Conservation (phyloP, 371 early-diverging fungal species). For the Rhizopus delemar region DNA sequence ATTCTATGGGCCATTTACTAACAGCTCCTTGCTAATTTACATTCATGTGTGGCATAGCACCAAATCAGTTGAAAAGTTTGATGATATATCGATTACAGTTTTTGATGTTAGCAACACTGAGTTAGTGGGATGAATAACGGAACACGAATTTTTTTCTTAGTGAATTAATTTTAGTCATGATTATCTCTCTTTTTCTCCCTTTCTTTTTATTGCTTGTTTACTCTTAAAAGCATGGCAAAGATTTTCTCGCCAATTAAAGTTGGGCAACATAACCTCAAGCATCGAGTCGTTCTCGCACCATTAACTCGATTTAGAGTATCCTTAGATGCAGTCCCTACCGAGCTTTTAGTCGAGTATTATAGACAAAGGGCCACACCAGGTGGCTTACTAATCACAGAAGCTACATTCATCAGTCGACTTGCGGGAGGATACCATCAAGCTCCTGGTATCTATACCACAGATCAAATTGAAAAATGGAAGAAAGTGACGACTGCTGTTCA, state of each 20-base stretch:
- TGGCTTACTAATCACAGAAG: slow-evolving; percentile 62
- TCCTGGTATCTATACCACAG: slow-evolving; percentile 42
- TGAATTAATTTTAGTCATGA: no score
- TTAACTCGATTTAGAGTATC: slow-evolving; percentile 49
- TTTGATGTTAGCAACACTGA: no score
- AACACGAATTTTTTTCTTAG: no score
- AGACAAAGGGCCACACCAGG: slow-evolving; percentile 57
- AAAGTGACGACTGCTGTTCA: slow-evolving; percentile 59
- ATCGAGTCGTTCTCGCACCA: slow-evolving; percentile 60
- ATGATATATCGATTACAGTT: no score
- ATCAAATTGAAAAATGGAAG: slow-evolving; percentile 60
- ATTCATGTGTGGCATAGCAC: no score
- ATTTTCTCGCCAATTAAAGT: slow-evolving; percentile 27
- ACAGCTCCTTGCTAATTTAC: no score
- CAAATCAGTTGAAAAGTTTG: no score
- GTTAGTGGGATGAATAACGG: no score
- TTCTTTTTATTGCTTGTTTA: no score
- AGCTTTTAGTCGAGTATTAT: slow-evolving; percentile 54
- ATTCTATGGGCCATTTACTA: no score
- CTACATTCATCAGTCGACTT: slow-evolving; percentile 42
- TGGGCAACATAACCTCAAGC: slow-evolving; percentile 31
- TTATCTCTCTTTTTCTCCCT: no score
- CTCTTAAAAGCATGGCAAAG: background rate
- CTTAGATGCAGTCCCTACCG: slow-evolving; percentile 39
- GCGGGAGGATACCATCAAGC: slow-evolving; percentile 37